Evolutionary conservation across 169 alveolate genomes (phyloP).

Genomic region (Plasmodium fragile): DNA sequence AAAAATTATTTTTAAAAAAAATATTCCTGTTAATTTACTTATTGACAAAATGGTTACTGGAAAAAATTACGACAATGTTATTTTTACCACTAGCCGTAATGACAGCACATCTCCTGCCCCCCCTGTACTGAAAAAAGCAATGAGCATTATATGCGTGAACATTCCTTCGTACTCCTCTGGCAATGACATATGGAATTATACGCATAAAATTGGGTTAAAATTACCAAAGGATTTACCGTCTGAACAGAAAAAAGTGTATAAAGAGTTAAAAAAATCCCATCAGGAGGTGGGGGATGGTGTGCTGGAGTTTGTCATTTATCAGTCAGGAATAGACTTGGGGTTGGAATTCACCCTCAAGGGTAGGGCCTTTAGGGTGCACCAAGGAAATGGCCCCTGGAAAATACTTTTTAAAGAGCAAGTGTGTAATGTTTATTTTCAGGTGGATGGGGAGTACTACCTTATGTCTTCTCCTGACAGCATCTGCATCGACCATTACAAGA

Average conservation of each 20-base stretch:
- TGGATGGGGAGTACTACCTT: constrained; percentile 84
- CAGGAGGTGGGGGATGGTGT: constrained; percentile 85
- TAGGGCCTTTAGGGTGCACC: constrained; percentile 84
- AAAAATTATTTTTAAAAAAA: constrained; percentile 82
- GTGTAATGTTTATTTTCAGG: constrained; percentile 83
- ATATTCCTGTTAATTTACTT: constrained; percentile 77
- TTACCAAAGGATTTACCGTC: constrained; percentile 41
- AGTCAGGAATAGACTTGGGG: constrained; percentile 73
- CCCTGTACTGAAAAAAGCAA: constrained; percentile 79
- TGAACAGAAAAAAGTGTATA: constrained; percentile 12
- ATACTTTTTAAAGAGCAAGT: constrained; percentile 79
- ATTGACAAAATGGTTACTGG: constrained; percentile 83
- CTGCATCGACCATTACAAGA: constrained; percentile 49
- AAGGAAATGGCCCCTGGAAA: constrained; percentile 90
- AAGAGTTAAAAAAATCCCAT: constrained; percentile 36
- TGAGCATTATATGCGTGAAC: constrained; percentile 80
- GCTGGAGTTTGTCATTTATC: constrained; percentile 78
- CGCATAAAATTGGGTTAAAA: constrained; percentile 76
- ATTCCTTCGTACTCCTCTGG: constrained; percentile 86
- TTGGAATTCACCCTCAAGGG: constrained; percentile 77
- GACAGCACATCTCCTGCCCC: constrained; percentile 18
- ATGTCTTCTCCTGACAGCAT: constrained; percentile 39
- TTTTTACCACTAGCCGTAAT: constrained; percentile 79
- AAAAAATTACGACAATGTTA: constrained; percentile 59
- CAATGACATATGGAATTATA: constrained; percentile 76